Evolutionary conservation across 331 rosid species (phyloP), one percentile per base, ranked within the genome.

Genomic region (Rhamnella rubrinervis): DNA sequence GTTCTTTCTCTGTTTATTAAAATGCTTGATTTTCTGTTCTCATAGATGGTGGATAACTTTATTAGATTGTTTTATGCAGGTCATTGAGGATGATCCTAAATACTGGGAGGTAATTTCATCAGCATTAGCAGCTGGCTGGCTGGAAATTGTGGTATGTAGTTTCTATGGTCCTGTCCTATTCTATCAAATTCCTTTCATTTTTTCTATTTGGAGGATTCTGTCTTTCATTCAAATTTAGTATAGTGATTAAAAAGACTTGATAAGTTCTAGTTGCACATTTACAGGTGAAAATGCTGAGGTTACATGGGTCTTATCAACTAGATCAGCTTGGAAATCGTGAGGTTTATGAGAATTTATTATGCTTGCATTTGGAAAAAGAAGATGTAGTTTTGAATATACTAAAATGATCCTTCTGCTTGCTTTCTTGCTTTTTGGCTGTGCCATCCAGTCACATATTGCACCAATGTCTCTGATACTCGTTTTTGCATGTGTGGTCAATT

Each of bases 91-190:
- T 50, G 72, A 87, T 81, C 79, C 95, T 63, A 82, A 73, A 71
- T 91, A 93, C 80, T 93, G 98, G 98, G 96, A 88, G 63, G 85
- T 78, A 59, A 72, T 93, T 49, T 84, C 89, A 61, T 88, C 95
- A 64, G 89, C 96, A 55, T 56, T 93, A 52, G 89, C 98, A 70
- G 84, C 91, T 80, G 98, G 98, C 80, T 91, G 98, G 98, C 85
- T 87, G 44, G 98, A 93, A 63, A 73, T 88, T 78, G 98, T 85
- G 95, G 98, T 93, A 39, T 26, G 97, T 84, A 66, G 73, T 68
- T 73, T 59, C 35, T 61, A 50, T 62, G 18, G 20, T 66, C 17
- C 15, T 51, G 16, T 51, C 69, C 61, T 70, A 21, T 35, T 59
- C 41, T 51, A 73, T 14, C 6, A 17, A 31, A 31, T 31, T 14